Conservation (phyloP, 345 rosid species). For the Eucalyptus curtisii region DNA sequence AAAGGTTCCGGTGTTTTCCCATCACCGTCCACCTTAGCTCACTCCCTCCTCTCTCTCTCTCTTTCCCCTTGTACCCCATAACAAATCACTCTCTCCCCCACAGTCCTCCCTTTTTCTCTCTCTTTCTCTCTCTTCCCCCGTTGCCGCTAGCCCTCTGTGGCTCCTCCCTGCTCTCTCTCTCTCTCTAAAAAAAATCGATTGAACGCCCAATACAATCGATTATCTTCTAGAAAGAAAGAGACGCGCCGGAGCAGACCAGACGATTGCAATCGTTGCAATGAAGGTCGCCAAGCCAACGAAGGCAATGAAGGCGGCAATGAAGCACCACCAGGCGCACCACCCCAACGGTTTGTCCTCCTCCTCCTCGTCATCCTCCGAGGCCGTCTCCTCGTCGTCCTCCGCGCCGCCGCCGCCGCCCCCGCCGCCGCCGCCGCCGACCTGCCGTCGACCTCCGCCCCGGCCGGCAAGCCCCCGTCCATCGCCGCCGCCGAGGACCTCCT, state of each 20-base stretch:
- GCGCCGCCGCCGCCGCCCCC: not conserved
- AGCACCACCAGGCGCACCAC: not conserved
- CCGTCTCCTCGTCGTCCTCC: constrained; percentile 40
- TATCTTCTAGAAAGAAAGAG: not conserved
- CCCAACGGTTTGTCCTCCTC: constrained; percentile 10
- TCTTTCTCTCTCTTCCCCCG: not conserved
- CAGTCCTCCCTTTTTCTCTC: not conserved
- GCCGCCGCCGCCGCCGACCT: constrained; percentile 9
- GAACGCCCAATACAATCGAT: not conserved
- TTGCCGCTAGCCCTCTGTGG: not conserved
- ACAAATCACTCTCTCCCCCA: not conserved
- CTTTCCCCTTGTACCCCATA: not conserved
- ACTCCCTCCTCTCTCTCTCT: not conserved
- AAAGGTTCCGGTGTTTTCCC: no score
- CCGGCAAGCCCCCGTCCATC: constrained; percentile 7
- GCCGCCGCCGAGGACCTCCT: constrained; percentile 38
- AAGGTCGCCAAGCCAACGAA: not conserved
- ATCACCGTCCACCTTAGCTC: not conserved
- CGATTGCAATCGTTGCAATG: not conserved
- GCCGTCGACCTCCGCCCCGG: constrained; percentile 29
- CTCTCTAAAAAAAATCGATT: not conserved
- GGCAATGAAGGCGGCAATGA: not conserved
- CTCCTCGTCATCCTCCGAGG: constrained; percentile 36
- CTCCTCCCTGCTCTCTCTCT: not conserved
- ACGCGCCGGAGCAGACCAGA: not conserved